Evolutionary conservation across 2,329 filamentous ascomycete genomes (phyloP).

Genomic region (Alternaria incomplexa): DNA sequence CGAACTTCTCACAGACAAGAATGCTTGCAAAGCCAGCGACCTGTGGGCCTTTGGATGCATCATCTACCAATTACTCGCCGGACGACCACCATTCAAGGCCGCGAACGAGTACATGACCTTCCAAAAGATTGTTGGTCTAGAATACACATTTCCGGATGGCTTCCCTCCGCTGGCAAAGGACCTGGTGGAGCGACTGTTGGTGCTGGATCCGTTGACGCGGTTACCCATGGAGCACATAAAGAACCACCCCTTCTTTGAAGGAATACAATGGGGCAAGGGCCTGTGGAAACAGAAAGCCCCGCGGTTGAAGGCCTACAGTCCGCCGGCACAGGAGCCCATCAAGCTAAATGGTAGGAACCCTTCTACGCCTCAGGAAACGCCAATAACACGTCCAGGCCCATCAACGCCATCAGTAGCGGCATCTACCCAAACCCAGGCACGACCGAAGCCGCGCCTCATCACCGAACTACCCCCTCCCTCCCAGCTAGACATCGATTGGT

Average conservation of each 20-base stretch:
- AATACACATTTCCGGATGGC: slow-evolving; percentile 89
- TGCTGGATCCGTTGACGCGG: slow-evolving; percentile 82
- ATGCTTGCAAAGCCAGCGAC: slow-evolving; percentile 96
- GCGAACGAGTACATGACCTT: slow-evolving; percentile 96
- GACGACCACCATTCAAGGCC: slow-evolving; percentile 95
- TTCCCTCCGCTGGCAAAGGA: slow-evolving; percentile 88
- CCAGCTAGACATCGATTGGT: slow-evolving; percentile 72
- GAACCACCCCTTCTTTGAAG: slow-evolving; percentile 93
- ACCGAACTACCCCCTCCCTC: slow-evolving; percentile 81
- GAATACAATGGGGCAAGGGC: slow-evolving; percentile 79
- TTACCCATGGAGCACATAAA: slow-evolving; percentile 96
- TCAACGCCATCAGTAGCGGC: slow-evolving; percentile 31
- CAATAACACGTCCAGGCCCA: slow-evolving; percentile 35
- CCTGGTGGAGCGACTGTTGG: slow-evolving; percentile 86
- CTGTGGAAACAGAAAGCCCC: slow-evolving; percentile 93
- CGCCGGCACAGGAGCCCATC: slow-evolving; percentile 74
- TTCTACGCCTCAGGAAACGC: slow-evolving; percentile 7
- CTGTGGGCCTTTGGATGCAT: slow-evolving; percentile 99
- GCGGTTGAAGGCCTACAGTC: slow-evolving; percentile 80
- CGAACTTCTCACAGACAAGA: slow-evolving; percentile 95
- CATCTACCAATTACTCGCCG: slow-evolving; percentile 92
- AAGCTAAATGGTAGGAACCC: slow-evolving; percentile 51
- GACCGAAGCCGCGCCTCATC: slow-evolving; percentile 76
- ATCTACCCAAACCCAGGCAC: slow-evolving; percentile 28
- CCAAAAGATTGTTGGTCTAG: slow-evolving; percentile 93